A percentile compares a stretch with the other conserved stretches of the same genome.
Evolutionary conservation across 768 basidiomycete genomes (phyloP).

Genomic region (Serendipita vermifera): DNA sequence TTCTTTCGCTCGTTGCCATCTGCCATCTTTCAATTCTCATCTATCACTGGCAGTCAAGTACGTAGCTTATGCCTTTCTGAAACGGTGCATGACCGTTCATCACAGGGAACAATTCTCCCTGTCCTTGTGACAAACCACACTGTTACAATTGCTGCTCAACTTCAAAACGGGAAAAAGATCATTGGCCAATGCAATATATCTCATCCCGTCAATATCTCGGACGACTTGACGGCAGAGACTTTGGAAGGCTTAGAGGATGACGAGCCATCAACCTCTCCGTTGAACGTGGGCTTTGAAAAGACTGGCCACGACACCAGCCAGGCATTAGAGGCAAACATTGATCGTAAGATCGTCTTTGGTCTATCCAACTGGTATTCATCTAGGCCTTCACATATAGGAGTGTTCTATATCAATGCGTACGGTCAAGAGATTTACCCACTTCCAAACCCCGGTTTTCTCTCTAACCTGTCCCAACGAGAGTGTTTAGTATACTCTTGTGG

Average conservation of each 20-base stretch:
- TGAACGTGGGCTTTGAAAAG: conserved; percentile 36
- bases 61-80: conserved; percentile 12
- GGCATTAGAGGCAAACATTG: conserved; percentile 7
- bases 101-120: conserved; percentile 67
- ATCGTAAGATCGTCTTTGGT: not conserved
- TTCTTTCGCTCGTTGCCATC: conserved; percentile 90
- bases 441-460: conserved; percentile 71
- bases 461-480: conserved; percentile 44
- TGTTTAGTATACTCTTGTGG: conserved; percentile 85
- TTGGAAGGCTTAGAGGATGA: conserved; percentile 13
- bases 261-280: conserved; percentile 1
- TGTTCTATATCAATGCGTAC: conserved; percentile 12
- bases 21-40: conserved; percentile 86
- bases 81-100: conserved; percentile 11
- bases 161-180: conserved; percentile 62
- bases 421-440: conserved; percentile 61
- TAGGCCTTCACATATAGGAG: not conserved
- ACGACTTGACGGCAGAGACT: conserved; percentile 8
- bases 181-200: conserved; percentile 92
- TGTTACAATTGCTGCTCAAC: conserved; percentile 86
- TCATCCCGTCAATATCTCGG: conserved; percentile 43
- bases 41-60: conserved; percentile 69
- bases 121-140: conserved; percentile 89
- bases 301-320: not conserved
- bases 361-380: not conserved